Percentiles rank a stretch among this genome's conserved stretches.
Evolutionary conservation across 768 basidiomycete species (phyloP).

Genomic region (Pisolithus tinctorius): DNA sequence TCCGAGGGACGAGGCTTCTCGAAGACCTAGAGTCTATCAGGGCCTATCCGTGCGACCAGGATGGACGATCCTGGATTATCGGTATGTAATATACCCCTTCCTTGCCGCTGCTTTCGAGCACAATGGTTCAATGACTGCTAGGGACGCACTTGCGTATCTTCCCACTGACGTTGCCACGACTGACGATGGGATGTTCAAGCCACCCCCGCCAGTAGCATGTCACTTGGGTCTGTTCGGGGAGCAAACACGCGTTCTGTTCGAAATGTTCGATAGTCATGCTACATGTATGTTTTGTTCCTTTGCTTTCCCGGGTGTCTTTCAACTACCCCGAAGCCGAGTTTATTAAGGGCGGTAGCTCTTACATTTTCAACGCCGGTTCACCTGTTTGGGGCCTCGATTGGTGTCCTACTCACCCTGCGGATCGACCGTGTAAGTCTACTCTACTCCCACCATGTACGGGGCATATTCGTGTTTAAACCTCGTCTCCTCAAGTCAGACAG

Average conservation of each 20-base stretch:
- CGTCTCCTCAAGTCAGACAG: constrained; percentile 34
- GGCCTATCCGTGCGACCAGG: constrained; percentile 37
- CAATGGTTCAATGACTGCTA: background rate
- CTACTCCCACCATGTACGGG: background rate
- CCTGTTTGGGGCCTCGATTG: constrained; percentile 91
- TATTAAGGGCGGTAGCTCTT: constrained; percentile 50
- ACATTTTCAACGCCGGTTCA: constrained; percentile 81
- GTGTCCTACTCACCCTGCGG: constrained; percentile 72
- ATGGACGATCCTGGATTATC: constrained; percentile 38
- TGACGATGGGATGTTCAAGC: constrained; percentile 43
- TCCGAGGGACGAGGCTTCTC: constrained; percentile 38
- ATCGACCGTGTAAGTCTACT: constrained; percentile 42
- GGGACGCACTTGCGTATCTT: constrained; percentile 48
- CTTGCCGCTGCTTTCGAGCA: background rate
- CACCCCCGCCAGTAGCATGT: constrained; percentile 53
- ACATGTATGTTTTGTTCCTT: constrained; percentile 43
- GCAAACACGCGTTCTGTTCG: constrained; percentile 43
- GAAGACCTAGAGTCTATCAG: constrained; percentile 55
- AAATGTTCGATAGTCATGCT: constrained; percentile 49
- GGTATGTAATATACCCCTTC: constrained; percentile 36
- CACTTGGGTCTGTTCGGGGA: constrained; percentile 56
- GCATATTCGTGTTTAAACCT: background rate
- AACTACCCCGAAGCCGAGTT: constrained; percentile 44
- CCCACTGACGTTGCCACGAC: constrained; percentile 47
- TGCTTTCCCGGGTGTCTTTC: background rate